Evolutionary conservation across 352 stramenopile species (phyloP), one percentile per base, ranked within the genome.

Genomic region (Phytophthora uliginosa): DNA sequence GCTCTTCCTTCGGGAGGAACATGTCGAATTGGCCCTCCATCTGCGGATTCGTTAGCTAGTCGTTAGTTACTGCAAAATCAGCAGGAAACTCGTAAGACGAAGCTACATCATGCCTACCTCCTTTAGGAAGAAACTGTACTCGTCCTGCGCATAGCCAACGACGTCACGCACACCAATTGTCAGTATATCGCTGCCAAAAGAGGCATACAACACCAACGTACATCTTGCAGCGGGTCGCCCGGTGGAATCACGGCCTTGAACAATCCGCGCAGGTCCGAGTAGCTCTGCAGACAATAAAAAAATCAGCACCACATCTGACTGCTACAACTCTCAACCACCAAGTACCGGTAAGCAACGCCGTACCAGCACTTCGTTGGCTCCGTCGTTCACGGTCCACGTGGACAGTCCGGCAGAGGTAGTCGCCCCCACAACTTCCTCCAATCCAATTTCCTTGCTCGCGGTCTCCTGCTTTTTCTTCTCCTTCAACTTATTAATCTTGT

Each of bases 341-440:
- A 42, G 26, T 31, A 31, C 24, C 24, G 24, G 24, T 28, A 18
- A 45, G 20, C 34, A 8, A n/a, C 10, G 53, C 42, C 62, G 18
- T 73, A 94, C 84, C 76, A 93, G 70, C 38, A 92, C 57, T 76
- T 93, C 85, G 63, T 94, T 93, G 18, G 85, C 73, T 57, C 87
- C 85, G 8, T 88, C 74, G 61, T 93, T 90, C 53, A 94, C 87
- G 48, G 91, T 52, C 87, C 87, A 94, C 15, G 85, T 91, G 22
- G 87, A 88, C 34, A 93, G 65, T 8, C 87, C 85, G 36, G 83
- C 86, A 3, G 81, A 88, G 53, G 79, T 88, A 13, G 77, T 68
- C 10, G 63, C 50, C 3, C 7, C 66, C 33, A 74, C 40, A 7
- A 64, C 68, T 52, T 83, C 74, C n/a, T 87, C 74, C 51, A 76